Base-by-base conservation (phyloP, 2,329 filamentous ascomycete genomes). In the Pestalotiopsis sp. region DNA sequence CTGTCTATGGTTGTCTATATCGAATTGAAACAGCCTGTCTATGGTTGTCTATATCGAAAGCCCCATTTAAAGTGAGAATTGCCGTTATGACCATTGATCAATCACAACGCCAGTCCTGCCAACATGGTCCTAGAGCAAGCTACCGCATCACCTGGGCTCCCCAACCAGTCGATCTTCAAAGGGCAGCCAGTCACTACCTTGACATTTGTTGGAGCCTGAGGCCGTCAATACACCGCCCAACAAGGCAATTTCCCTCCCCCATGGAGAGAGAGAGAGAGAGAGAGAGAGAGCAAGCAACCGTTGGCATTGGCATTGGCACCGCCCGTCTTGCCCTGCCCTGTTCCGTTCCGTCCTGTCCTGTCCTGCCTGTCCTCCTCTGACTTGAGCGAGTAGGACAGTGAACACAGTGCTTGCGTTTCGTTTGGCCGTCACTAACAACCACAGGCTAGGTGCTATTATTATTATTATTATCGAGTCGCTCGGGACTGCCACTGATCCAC, bases 401-500 rank as follows among this genome's bases (percentile, higher is more conserved):
- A n/a, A 36, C 27, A 39, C 59, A 62, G 23, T 66, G 41, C 36
- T 23, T 27, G 14, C 25, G 25, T 66, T 13, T n/a, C 45, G 52
- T 45, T 56, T 66, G 41, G 20, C 31, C 63, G 36, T 27, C 49
- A 36, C 17, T 39, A 27, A 14, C 63, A 36, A 56, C 25, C 45
- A 66, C 14, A 36, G 7, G 23, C 31, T 20, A n/a, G 12, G 23
- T 36, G 31, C 31, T 36, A 9, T 36, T 36, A 36, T 36, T 31
- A 31, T 31, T 31, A 31, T 31, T 7, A 31, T 31, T 31, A 36
- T 36, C 41, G 23, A 60, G 36, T 59, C 39, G 20, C 36, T 52
- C 36, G 56, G 52, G 17, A 56, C 36, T 49, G 58, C 39, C 52
- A 27, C 13, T 41, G 52, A 59, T 60, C 64, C 64, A 66, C 64